Evolutionary conservation across 345 rosid species (phyloP).

Genomic region (Microcos paniculata): DNA sequence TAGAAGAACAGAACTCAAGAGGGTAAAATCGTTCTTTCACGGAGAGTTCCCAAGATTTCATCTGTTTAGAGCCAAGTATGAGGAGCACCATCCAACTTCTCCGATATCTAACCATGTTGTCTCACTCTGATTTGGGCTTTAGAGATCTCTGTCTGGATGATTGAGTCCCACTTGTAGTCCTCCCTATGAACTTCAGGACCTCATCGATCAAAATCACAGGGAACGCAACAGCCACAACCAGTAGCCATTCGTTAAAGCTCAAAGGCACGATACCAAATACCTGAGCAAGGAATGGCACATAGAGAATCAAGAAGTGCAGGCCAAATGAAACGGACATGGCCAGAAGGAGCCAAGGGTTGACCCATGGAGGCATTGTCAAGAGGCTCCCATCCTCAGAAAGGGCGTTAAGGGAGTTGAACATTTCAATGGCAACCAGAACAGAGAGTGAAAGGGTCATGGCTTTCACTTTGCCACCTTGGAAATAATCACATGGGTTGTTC

Average conservation of each 20-base stretch:
- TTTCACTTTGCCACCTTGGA: conserved; percentile 60
- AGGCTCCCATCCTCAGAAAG: conserved; percentile 75
- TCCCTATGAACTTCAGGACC: conserved; percentile 66
- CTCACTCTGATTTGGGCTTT: conserved; percentile 65
- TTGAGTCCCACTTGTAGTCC: conserved; percentile 48
- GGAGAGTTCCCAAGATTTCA: background rate
- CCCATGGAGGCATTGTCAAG: conserved; percentile 73
- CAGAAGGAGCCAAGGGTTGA: conserved; percentile 65
- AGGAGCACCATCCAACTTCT: background rate
- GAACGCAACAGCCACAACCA: conserved; percentile 55
- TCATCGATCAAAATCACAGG: conserved; percentile 69
- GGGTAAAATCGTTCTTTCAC: background rate
- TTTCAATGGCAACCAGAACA: conserved; percentile 70
- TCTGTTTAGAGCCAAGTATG: background rate
- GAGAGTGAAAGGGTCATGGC: conserved; percentile 72
- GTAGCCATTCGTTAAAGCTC: conserved; percentile 68
- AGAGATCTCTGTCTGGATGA: conserved; percentile 29
- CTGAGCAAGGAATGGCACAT: conserved; percentile 64
- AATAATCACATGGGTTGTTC: conserved; percentile 57
- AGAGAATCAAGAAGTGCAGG: conserved; percentile 64
- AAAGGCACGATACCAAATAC: conserved; percentile 67
- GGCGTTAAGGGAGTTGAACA: conserved; percentile 79
- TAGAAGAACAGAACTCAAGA: background rate
- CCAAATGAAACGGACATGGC: conserved; percentile 69
- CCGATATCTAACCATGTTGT: background rate